phyloP scores from a whole-genome alignment of 2,329 filamentous ascomycete species.

The Lasiodiplodia sp. region DNA sequence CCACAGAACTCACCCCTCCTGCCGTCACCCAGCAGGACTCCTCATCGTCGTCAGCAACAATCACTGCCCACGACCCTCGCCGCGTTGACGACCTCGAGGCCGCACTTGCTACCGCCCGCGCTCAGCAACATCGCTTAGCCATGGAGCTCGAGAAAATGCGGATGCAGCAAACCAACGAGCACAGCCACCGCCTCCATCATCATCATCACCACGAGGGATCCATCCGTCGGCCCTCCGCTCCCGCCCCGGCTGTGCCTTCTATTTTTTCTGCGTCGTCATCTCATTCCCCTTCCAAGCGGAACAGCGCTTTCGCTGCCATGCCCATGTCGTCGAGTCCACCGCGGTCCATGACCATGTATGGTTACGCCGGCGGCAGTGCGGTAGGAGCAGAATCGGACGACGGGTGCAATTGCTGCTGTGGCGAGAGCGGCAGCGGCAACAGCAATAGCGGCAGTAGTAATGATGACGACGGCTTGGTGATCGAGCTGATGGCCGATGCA shows the following conservation, averaged over 20 bases:
- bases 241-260: background rate
- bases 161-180: background rate
- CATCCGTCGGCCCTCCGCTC: background rate
- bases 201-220: background rate
- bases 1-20: background rate
- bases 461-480: background rate
- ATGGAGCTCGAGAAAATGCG: slow-evolving; percentile 12
- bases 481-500: slow-evolving; percentile 21
- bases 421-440: background rate
- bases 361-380: background rate
- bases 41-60: background rate
- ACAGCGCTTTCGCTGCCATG: background rate
- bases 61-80: background rate
- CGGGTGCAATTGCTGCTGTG: background rate
- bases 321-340: background rate
- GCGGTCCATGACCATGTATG: background rate
- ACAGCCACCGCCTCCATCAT: background rate
- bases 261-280: background rate
- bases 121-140: slow-evolving; percentile 12
- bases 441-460: background rate
- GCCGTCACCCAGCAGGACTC: background rate
- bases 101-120: slow-evolving; percentile 7
- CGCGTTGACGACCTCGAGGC: slow-evolving; percentile 17
- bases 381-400: background rate
- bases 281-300: background rate